A percentile compares a stretch with the other conserved stretches of the same genome.
phyloP scores from a whole-genome alignment of 768 basidiomycete genomes.

The Tricholoma hemisulphureum region DNA sequence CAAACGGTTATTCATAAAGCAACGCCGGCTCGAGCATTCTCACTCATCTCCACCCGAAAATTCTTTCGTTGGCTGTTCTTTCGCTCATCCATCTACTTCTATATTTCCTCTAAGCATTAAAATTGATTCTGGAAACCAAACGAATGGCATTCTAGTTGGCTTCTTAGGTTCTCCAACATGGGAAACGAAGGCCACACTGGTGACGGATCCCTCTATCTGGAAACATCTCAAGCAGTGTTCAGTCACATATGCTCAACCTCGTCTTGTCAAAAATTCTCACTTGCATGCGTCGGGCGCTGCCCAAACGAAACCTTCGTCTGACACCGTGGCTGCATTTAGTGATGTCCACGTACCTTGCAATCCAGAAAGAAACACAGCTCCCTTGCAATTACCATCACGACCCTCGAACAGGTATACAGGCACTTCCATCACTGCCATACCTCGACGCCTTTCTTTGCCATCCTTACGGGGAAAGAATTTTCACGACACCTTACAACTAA shows the following conservation, averaged over 20 bases:
- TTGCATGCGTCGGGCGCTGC: constrained; percentile 6
- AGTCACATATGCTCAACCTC: constrained; percentile 19
- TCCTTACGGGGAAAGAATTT: constrained; percentile 16
- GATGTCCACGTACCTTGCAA: constrained; percentile 10
- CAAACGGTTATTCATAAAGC: constrained; percentile 30
- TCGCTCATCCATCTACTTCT: constrained; percentile 17
- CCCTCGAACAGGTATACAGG: constrained; percentile 17
- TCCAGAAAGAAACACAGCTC: constrained; percentile 11
- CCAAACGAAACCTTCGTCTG: not conserved
- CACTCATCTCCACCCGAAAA: not conserved
- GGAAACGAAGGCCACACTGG: constrained; percentile 36
- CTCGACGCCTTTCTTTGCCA: constrained; percentile 33
- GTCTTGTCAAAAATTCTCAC: constrained; percentile 8
- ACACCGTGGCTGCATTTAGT: constrained; percentile 9
- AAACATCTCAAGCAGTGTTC: constrained; percentile 19
- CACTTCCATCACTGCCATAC: constrained; percentile 2
- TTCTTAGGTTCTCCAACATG: constrained; percentile 45
- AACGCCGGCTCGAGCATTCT: constrained; percentile 17
- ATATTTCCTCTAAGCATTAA: constrained; percentile 11
- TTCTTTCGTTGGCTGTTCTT: constrained; percentile 10
- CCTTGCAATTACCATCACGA: constrained; percentile 16
- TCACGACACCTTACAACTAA: constrained; percentile 12
- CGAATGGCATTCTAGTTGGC: constrained; percentile 41
- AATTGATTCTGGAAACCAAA: constrained; percentile 14
- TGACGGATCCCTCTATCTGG: constrained; percentile 15